Percentiles rank a stretch among this genome's conserved stretches.
Conservation (phyloP, 331 rosid species). For the Acacia pycnantha region DNA sequence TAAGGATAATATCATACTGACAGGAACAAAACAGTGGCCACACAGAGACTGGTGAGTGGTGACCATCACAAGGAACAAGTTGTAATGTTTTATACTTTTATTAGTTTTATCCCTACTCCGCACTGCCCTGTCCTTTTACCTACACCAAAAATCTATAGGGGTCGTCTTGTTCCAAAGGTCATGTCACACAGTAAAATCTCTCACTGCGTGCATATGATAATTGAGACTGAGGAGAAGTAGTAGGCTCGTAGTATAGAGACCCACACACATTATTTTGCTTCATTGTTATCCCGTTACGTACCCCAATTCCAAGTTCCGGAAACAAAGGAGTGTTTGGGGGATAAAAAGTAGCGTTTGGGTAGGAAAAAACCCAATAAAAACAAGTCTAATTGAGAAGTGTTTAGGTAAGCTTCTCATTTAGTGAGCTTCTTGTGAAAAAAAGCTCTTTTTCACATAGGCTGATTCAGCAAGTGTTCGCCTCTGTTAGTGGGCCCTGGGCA, state of each 20-base stretch:
- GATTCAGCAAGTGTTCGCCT: too few species aligned
- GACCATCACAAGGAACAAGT: not conserved
- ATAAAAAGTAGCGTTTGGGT: too few species aligned
- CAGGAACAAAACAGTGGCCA: not conserved
- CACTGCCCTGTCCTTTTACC: not conserved
- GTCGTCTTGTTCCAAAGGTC: not conserved
- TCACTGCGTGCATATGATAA: not conserved
- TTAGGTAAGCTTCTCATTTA: too few species aligned
- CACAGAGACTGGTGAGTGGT: not conserved
- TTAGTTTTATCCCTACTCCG: not conserved
- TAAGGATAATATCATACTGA: not conserved
- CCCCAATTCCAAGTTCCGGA: slow-evolving; percentile 9
- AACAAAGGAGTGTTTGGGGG: not conserved
- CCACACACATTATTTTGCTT: not conserved
- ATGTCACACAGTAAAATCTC: not conserved
- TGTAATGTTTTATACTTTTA: not conserved
- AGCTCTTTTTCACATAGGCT: too few species aligned
- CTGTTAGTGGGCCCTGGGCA: too few species aligned
- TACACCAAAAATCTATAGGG: not conserved
- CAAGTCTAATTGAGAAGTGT: too few species aligned
- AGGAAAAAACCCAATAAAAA: too few species aligned
- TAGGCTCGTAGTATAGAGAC: too few species aligned
- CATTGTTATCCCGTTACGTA: not conserved
- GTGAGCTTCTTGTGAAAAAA: too few species aligned
- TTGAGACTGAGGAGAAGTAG: not conserved